These are phyloP conservation scores for Centrapalus pauciflorus DNA, from an alignment of 129 eudicot species.

Conservation along the genomic window DNA sequence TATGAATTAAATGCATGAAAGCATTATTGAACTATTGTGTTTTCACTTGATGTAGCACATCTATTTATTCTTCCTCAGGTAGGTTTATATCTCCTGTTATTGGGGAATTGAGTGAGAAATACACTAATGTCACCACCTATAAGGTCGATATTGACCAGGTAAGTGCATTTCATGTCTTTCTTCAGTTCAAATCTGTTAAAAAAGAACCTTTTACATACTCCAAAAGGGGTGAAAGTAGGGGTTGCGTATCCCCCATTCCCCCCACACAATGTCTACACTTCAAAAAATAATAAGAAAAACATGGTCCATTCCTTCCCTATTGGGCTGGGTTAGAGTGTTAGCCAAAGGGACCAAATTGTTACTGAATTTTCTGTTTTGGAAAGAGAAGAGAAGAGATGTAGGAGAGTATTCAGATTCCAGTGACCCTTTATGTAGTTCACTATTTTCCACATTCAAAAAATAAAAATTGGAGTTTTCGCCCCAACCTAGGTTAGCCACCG, in stretches of 20 bases:
- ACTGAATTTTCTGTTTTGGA: not conserved
- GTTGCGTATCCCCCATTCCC: no score
- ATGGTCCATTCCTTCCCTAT: not conserved
- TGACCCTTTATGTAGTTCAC: no score
- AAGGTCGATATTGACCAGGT: constrained; percentile 91
- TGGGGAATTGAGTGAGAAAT: constrained; percentile 74
- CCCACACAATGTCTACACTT: no score
- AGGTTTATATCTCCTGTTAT: constrained; percentile 67
- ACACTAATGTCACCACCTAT: constrained; percentile 76
- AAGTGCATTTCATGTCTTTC: not conserved
- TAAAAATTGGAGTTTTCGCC: no score
- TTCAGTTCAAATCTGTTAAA: not conserved
- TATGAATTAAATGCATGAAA: not conserved
- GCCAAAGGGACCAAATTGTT: not conserved
- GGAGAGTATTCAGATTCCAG: not conserved
- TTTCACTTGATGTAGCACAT: not conserved
- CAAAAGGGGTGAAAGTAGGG: not conserved
- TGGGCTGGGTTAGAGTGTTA: not conserved
- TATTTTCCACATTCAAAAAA: no score
- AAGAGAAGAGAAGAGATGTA: not conserved
- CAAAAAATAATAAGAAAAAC: no score
- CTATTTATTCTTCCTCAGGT: constrained; percentile 42
- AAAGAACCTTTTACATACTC: not conserved
- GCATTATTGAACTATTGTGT: not conserved
- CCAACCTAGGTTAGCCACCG: no score